Evolutionary conservation across 768 basidiomycete genomes (phyloP).

Genomic region (Hypsizygus marmoreus): DNA sequence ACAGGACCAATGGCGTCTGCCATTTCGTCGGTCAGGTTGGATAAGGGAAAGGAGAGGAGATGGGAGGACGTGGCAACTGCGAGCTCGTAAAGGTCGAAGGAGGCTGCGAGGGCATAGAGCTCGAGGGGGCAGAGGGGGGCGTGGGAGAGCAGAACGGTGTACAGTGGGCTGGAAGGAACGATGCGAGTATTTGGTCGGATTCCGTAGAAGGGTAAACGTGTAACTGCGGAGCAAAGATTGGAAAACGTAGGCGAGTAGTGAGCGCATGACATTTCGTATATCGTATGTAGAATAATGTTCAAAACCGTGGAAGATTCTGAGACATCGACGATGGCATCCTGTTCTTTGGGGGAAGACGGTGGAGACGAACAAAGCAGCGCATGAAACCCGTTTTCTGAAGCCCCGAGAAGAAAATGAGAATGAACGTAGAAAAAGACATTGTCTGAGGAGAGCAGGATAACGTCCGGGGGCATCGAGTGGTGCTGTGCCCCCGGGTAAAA

Average conservation of each 20-base stretch:
- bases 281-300: conserved; percentile 71
- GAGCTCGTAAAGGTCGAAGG: conserved; percentile 67
- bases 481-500: conserved; percentile 74
- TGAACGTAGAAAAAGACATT: conserved; percentile 87
- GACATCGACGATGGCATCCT: conserved; percentile 58
- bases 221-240: conserved; percentile 56
- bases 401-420: conserved; percentile 52
- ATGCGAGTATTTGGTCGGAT: conserved; percentile 50
- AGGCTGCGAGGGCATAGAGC: conserved; percentile 71
- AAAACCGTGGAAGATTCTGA: conserved; percentile 62
- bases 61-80: conserved; percentile 77
- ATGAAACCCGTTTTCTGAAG: conserved; percentile 68
- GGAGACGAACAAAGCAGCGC: conserved; percentile 51
- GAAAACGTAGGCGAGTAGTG: conserved; percentile 74
- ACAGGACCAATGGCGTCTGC: conserved; percentile 69
- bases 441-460: conserved; percentile 70
- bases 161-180: conserved; percentile 55
- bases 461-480: conserved; percentile 56
- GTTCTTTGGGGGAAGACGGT: conserved; percentile 39
- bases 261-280: conserved; percentile 73
- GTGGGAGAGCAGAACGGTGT: conserved; percentile 60
- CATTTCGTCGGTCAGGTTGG: conserved; percentile 69
- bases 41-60: conserved; percentile 70
- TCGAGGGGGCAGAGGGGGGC: conserved; percentile 72
- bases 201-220: conserved; percentile 61